Percentiles rank a stretch among this genome's conserved stretches.
These are phyloP conservation scores for Auriculariales sp. DNA, from an alignment of 768 basidiomycete species.

Conservation along the genomic window DNA sequence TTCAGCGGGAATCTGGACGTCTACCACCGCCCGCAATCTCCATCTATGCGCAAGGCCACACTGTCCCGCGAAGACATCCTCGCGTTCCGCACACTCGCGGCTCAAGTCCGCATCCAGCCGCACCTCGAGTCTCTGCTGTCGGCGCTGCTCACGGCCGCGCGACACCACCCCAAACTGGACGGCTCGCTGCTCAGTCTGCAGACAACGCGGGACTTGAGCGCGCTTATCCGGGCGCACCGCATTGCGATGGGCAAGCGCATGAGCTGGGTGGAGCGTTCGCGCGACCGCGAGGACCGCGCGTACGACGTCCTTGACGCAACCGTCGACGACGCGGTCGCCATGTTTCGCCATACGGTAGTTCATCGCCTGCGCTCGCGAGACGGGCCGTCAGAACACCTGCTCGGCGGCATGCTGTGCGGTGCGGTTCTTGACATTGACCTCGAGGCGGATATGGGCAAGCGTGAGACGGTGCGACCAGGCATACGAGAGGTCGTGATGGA, in stretches of 20 bases:
- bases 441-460: too few species aligned
- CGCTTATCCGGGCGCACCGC: slow-evolving; percentile 50
- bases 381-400: slow-evolving; percentile 54
- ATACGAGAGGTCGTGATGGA: slow-evolving; percentile 2
- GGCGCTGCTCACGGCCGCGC: slow-evolving; percentile 59
- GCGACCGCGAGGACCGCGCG: slow-evolving; percentile 8
- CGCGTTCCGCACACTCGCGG: background rate
- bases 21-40: background rate
- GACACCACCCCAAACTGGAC: slow-evolving; percentile 57
- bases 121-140: slow-evolving; percentile 47
- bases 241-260: slow-evolving; percentile 25
- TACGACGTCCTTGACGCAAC: slow-evolving; percentile 38
- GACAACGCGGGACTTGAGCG: slow-evolving; percentile 47
- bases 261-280: background rate
- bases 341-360: slow-evolving; percentile 57
- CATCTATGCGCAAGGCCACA: background rate
- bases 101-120: slow-evolving; percentile 31
- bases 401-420: slow-evolving; percentile 47
- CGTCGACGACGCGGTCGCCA: slow-evolving; percentile 60
- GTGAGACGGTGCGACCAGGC: background rate
- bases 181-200: slow-evolving; percentile 49
- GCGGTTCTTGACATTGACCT: too few species aligned
- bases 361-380: slow-evolving; percentile 61
- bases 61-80: slow-evolving; percentile 3
- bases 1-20: slow-evolving; percentile 39